Percentiles rank a stretch among this genome's conserved stretches.
Evolutionary conservation across 495 filamentous ascomycete genomes (phyloP).

Genomic region (Diplogelasinospora grovesii): DNA sequence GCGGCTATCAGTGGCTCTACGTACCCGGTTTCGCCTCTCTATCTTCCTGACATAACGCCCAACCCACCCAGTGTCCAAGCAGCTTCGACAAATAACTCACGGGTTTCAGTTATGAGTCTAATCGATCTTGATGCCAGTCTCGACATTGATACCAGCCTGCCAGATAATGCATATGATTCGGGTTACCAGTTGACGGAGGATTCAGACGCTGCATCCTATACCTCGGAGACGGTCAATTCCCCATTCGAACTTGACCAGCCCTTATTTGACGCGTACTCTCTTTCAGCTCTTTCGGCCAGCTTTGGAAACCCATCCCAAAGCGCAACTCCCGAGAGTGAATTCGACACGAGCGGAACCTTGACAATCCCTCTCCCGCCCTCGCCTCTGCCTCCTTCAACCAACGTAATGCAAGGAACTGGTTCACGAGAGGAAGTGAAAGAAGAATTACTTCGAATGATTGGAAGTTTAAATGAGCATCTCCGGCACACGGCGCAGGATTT

Average conservation of each 20-base stretch:
- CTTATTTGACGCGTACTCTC: constrained; percentile 2
- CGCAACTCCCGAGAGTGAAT: neutral
- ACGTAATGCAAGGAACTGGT: constrained; percentile 1
- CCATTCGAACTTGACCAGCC: constrained; percentile 13
- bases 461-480: constrained; percentile 2
- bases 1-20: too few species aligned
- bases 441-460: constrained; percentile 4
- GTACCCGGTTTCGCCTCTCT: too few species aligned
- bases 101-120: neutral
- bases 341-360: neutral
- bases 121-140: constrained; percentile 3
- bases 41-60: too few species aligned
- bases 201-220: constrained; percentile 3
- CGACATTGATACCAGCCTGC: neutral
- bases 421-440: constrained; percentile 1
- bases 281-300: neutral
- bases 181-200: neutral
- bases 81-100: neutral
- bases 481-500: constrained; percentile 1
- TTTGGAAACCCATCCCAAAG: constrained; percentile 3
- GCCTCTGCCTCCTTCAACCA: constrained; percentile 1
- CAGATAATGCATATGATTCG: neutral
- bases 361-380: neutral
- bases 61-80: too few species aligned
- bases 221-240: constrained; percentile 3